Base-by-base conservation (phyloP, 2,329 filamentous ascomycete species). In the Cercospora sojina region DNA sequence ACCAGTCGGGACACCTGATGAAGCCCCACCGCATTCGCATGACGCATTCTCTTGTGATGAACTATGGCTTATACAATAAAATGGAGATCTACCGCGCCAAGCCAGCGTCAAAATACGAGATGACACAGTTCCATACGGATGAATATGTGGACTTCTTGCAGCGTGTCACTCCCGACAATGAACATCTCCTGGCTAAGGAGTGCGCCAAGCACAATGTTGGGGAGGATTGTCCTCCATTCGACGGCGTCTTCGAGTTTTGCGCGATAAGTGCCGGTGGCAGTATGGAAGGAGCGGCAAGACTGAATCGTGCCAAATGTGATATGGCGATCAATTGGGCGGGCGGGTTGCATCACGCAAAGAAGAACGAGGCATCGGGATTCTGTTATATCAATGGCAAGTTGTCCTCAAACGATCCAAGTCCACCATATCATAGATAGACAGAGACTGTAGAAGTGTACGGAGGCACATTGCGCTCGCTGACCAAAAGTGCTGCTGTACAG, bases 141-240 rank as follows among this genome's bases (percentile, higher is more conserved):
- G 88, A 90, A 71, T 90, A 90, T 76, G 88, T 90, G 75, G 88
- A 90, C 64, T 90, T 90, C 75, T 81, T 90, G 49, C 86, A 87
- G 69, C 96, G 96, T 74, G 95, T 99, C 63, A 98, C 95, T 0
- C 96, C 95, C 1, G 95, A 99, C 81, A 99, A 98, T 98, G 92
- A 95, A 99, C 73, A 87, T 87, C 71, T 98, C 92, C 77, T 87
- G 90, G 73, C 35, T 38, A 91, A 93, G 74, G 95, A 99, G 78
- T 93, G 98, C 78, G 90, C 91, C 87, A 87, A 84, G 81, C 83
- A 89, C 79, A 90, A 90, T 67, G 87, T 90, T 64, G 88, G 88
- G 63, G 88, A 84, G 64, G 83, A 84, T 68, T 84, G 82, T 72
- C 88, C 88, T 1, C 88, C 90, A 0, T 90, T 90, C 68, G 88